Evolutionary conservation across 1,284 basidiomycete species (phyloP), one percentile per base, ranked within the genome.

Genomic region (Fistulinella cinereoalba): DNA sequence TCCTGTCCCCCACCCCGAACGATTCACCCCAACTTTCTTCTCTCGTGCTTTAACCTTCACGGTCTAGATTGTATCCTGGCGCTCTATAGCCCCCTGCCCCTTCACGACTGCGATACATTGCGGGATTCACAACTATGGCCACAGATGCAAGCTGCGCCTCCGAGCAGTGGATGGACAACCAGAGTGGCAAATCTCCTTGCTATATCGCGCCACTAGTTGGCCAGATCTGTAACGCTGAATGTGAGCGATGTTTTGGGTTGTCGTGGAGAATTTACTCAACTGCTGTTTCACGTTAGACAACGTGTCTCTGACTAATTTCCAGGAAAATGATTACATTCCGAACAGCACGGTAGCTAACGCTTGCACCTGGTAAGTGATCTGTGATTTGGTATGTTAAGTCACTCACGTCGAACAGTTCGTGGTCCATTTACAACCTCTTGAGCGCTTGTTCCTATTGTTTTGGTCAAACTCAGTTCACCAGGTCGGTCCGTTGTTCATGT

Each of bases 351-450:
- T 42, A 1, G 31, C 42, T 0, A 61, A 56, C 4, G 25, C 11
- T 24, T 64, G 62, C 18, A 63, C 57, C 22, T 62, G 60, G 63
- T 66, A 18, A 44, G 50, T 21, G 3, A 25, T 0, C 23, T 9
- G 15, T 4, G 4, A 25, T 18, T 27, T 36, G 10, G 32, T 13
- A 4, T 3, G 6, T 3, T 21, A 32, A n/a, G 12, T 32, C 38
- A 6, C 38, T 56, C 13, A 47, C 11, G 15, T 8, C 8, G 2
- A 7, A 40, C 39, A 62, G 63, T 24, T 62, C 51, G 15, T 62
- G 64, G 60, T 62, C 64, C 8, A 49, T 50, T 22, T 62, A 66
- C 37, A 62, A 62, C 39, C 41, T 62, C 6, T 15, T 66, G 36
- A 66, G 62, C 15, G 62, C 60, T 16, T 66, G 60, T 12, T 51